phyloP scores from a whole-genome alignment of 1,139 yeast genomes.

The Kodamaea suecica region DNA sequence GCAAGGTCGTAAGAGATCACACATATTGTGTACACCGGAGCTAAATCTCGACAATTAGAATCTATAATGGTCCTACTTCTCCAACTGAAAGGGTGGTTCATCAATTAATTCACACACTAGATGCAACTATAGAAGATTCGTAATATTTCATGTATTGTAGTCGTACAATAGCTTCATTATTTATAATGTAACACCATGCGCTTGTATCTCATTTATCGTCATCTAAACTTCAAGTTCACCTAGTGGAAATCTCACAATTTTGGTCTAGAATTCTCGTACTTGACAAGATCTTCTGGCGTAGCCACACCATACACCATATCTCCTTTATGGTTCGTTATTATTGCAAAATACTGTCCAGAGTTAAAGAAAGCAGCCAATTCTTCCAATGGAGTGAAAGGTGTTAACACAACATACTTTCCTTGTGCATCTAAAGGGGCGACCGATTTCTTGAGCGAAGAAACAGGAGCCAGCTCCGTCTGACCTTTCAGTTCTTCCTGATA shows the following conservation, averaged over 20 bases:
- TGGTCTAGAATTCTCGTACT: slow-evolving; percentile 54
- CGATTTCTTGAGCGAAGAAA: slow-evolving; percentile 27
- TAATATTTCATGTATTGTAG: too few species aligned
- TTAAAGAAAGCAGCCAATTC: slow-evolving; percentile 52
- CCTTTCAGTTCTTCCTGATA: slow-evolving; percentile 23
- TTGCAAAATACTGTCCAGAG: slow-evolving; percentile 54
- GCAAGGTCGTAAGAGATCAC: not conserved
- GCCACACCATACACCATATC: slow-evolving; percentile 62
- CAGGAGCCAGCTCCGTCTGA: slow-evolving; percentile 10
- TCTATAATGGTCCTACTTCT: too few species aligned
- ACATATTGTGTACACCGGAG: too few species aligned
- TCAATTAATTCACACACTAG: too few species aligned
- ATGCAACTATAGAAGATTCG: too few species aligned
- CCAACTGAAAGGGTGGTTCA: too few species aligned
- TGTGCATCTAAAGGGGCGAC: slow-evolving; percentile 28
- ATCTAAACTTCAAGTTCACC: not conserved
- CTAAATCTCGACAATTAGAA: too few species aligned
- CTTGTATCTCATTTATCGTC: not conserved
- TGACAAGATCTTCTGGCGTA: slow-evolving; percentile 57
- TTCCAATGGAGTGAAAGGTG: slow-evolving; percentile 59
- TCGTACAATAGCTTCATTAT: too few species aligned
- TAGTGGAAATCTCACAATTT: slow-evolving; percentile 22
- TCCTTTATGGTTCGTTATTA: slow-evolving; percentile 53
- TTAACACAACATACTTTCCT: slow-evolving; percentile 41
- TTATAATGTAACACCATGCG: too few species aligned